Evolutionary conservation across 2,329 filamentous ascomycete species (phyloP), one percentile per base, ranked within the genome.

Genomic region (Trichoderma simmonsii): DNA sequence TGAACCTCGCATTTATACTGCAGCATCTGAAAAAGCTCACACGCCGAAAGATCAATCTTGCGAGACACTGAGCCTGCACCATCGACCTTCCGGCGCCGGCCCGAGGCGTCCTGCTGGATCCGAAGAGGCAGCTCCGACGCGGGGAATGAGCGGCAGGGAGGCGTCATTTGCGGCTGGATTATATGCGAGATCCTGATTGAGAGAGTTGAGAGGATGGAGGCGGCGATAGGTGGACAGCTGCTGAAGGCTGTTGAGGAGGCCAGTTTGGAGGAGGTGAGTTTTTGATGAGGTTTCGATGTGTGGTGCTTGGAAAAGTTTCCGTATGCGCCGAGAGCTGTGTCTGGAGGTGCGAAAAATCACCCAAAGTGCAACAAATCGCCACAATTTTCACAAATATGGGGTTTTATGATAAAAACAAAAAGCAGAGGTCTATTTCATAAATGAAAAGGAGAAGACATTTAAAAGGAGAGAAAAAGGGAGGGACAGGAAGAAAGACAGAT

Each of bases 1-100:
- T 86, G 82, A 57, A 91, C 85, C 73, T 84, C 80, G 78, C 89
- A 91, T 56, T 86, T 84, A 79, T 89, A 91, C 81, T 91, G 89
- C 78, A 88, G 76, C 83, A 91, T 85, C 76, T 85, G 83, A 71
- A 89, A 78, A 71, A 91, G 82, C 77, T 88, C 84, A 79, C 89
- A 91, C 57, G 82, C 82, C 21, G 82, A 81, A 61, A 91, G 81
- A 70, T 90, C 84, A 73, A 90, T 81, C 62, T 82, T 74, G 75
- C 76, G 74, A 34, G 72, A 73, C 21, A 75, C 73, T 24, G 80
- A 79, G 73, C 73, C 77, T 60, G 80, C 77, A 73, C 72, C 76
- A 36, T 79, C 81, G 39, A 83, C 81, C 79, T 90, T 90, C 73
- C 87, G 86, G 70, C 85, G 86, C 66, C 85, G 85, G 8, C 86